These are phyloP conservation scores for Litchi chinensis DNA, from an alignment of 345 rosid genomes.

Conservation along the genomic window DNA sequence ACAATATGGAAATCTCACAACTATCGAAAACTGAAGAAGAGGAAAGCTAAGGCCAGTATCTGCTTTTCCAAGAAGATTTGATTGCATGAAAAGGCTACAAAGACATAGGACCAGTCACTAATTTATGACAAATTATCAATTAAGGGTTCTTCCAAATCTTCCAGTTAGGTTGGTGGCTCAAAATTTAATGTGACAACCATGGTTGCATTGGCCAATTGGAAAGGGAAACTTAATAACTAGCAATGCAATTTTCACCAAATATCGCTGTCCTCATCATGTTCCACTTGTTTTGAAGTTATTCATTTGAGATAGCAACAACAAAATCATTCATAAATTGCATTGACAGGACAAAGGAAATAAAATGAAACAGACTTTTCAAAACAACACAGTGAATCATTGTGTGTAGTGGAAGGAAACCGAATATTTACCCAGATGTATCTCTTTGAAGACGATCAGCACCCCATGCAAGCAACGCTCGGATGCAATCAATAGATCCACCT, in stretches of 20 bases:
- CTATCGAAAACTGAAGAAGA: neutral
- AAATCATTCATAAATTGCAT: neutral
- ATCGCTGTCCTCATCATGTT: neutral
- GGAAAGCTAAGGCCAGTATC: neutral
- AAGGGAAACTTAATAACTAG: neutral
- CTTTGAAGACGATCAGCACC: slow-evolving; percentile 96
- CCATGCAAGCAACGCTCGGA: slow-evolving; percentile 89
- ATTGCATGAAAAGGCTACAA: neutral
- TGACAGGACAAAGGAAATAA: neutral
- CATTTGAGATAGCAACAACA: neutral
- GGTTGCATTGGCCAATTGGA: neutral
- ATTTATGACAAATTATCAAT: neutral
- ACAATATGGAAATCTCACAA: neutral
- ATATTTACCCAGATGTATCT: slow-evolving; percentile 85
- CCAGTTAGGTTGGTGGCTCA: neutral
- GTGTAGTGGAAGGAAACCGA: neutral
- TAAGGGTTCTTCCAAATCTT: neutral
- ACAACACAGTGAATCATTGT: neutral
- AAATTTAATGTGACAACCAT: neutral
- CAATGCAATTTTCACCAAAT: neutral
- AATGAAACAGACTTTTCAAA: neutral
- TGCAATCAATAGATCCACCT: slow-evolving; percentile 95
- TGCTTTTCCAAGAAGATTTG: slow-evolving; percentile 4
- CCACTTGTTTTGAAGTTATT: neutral
- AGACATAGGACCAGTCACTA: neutral